Percentiles rank a stretch among this genome's conserved stretches.
phyloP scores from a whole-genome alignment of 2,329 filamentous ascomycete species.

The Fusarium newnesense region DNA sequence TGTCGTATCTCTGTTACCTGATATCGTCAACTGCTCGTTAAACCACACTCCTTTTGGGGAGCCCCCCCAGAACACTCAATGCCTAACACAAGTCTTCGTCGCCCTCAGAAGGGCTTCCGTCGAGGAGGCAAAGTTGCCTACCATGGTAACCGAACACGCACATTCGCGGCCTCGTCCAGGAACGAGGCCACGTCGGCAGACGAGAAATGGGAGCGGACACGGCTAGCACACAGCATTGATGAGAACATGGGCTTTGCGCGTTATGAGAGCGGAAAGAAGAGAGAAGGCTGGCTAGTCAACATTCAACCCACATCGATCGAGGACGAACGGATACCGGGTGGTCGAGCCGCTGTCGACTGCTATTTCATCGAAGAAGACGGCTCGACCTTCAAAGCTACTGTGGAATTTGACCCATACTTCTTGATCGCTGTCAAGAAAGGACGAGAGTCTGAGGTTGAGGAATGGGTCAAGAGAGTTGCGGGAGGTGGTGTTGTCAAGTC shows the following conservation, averaged over 20 bases:
- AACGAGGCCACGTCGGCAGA: constrained; percentile 90
- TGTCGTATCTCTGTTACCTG: constrained; percentile 23
- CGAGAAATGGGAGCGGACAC: constrained; percentile 89
- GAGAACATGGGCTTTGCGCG: constrained; percentile 94
- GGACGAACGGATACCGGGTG: constrained; percentile 84
- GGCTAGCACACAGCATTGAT: constrained; percentile 88
- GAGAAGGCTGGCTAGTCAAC: constrained; percentile 93
- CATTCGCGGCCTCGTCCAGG: constrained; percentile 81
- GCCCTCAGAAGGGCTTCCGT: constrained; percentile 73
- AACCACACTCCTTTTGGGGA: constrained; percentile 35
- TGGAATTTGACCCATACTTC: constrained; percentile 98
- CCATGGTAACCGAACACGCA: constrained; percentile 77
- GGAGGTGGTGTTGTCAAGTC: constrained; percentile 85
- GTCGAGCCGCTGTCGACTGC: constrained; percentile 91
- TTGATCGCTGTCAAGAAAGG: constrained; percentile 89
- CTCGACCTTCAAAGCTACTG: constrained; percentile 91
- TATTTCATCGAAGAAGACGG: constrained; percentile 95
- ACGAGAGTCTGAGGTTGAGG: constrained; percentile 91
- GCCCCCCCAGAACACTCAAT: constrained; percentile 49
- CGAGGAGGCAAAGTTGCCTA: constrained; percentile 75
- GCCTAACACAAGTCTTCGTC: constrained; percentile 69
- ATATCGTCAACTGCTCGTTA: constrained; percentile 32
- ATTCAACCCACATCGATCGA: constrained; percentile 90
- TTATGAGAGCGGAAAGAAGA: constrained; percentile 85
- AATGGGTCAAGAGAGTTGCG: constrained; percentile 85